These are phyloP conservation scores for Neurospora sp. DNA, from an alignment of 495 filamentous ascomycete genomes.

Conservation along the genomic window DNA sequence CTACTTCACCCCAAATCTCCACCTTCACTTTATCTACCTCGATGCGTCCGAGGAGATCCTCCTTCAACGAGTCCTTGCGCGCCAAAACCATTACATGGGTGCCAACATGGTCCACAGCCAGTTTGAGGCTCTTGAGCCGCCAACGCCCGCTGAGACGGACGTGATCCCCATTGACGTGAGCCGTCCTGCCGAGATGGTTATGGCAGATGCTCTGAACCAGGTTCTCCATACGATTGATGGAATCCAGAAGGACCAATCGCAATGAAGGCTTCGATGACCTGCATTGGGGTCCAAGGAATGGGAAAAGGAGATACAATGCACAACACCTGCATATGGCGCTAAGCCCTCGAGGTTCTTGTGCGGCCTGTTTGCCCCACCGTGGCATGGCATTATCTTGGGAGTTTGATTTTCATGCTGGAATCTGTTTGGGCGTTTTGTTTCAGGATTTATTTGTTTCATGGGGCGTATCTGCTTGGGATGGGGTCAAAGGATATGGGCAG, in stretches of 20 bases:
- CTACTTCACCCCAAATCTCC: slow-evolving; percentile 63
- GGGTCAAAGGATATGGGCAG: neutral
- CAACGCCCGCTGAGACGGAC: slow-evolving; percentile 67
- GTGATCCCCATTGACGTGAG: slow-evolving; percentile 75
- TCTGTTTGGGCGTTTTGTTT: neutral
- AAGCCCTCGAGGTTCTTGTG: neutral
- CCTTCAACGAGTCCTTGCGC: slow-evolving; percentile 57
- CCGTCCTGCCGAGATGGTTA: slow-evolving; percentile 52
- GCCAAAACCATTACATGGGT: slow-evolving; percentile 93
- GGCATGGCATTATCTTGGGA: neutral
- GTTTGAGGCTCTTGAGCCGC: slow-evolving; percentile 74
- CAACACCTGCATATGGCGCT: neutral
- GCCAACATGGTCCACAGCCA: slow-evolving; percentile 95
- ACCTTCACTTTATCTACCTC: slow-evolving; percentile 90
- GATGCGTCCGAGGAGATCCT: slow-evolving; percentile 64
- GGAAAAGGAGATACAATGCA: neutral
- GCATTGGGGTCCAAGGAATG: neutral
- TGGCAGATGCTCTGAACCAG: slow-evolving; percentile 49
- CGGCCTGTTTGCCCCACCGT: neutral
- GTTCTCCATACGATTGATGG: slow-evolving; percentile 33
- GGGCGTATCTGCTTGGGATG: neutral
- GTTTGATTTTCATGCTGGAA: neutral
- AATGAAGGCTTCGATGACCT: neutral
- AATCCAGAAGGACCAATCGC: neutral
- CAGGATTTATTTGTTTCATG: neutral